phyloP scores from a whole-genome alignment of 176 grass and related monocot species.

The Alopecurus myosuroides region DNA sequence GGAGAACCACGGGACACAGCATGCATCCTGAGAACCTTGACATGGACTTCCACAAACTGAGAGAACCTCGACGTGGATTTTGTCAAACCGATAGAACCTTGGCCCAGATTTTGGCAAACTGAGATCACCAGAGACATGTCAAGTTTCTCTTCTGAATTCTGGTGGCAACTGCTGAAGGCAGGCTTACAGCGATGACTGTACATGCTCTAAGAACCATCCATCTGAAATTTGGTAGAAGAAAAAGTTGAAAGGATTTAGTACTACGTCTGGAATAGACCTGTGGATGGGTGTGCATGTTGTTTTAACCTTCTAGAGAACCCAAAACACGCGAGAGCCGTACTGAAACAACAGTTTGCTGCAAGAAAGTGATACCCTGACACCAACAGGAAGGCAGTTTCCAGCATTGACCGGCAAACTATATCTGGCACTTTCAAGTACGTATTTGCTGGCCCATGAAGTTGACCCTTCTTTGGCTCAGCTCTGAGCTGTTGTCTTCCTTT shows the following conservation, averaged over 20 bases:
- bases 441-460: not conserved
- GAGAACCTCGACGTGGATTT: not conserved
- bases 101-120: not conserved
- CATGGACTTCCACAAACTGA: not conserved
- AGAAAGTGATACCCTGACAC: not conserved
- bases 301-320: not conserved
- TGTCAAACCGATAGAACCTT: not conserved
- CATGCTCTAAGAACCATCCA: not conserved
- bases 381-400: not conserved
- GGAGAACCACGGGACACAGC: not conserved
- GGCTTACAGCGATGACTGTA: not conserved
- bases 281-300: not conserved
- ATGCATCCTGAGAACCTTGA: not conserved
- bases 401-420: not conserved
- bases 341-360: not conserved
- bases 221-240: slow-evolving; percentile 25
- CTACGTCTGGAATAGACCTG: not conserved
- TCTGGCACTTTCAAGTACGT: not conserved
- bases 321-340: slow-evolving; percentile 16
- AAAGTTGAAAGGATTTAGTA: not conserved
- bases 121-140: not conserved
- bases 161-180: not conserved
- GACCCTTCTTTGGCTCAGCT: not conserved
- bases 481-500: not conserved
- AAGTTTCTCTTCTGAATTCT: slow-evolving; percentile 13